These are phyloP conservation scores for Peniophora sp. DNA, from an alignment of 1,284 basidiomycete genomes.

Conservation along the genomic window DNA sequence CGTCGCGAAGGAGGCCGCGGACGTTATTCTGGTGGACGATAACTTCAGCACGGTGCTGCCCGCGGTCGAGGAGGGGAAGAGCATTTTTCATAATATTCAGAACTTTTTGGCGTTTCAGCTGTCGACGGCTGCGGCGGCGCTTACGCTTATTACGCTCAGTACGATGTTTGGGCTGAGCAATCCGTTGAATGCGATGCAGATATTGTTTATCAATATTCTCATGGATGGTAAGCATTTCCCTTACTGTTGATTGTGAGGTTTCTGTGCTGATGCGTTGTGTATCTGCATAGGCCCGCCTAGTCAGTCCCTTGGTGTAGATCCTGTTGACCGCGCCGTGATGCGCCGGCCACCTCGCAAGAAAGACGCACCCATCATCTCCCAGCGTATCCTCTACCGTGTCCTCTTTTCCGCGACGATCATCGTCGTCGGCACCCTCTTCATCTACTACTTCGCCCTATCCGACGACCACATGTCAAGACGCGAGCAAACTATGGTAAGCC, in stretches of 20 bases:
- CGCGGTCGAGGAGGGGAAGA: slow-evolving; percentile 96
- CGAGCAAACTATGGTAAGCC: slow-evolving; percentile 89
- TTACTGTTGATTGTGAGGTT: slow-evolving; percentile 1
- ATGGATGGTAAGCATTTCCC: slow-evolving; percentile 75
- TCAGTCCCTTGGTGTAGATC: slow-evolving; percentile 94
- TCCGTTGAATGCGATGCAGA: slow-evolving; percentile 97
- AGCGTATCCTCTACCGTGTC: slow-evolving; percentile 69
- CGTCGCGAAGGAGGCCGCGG: slow-evolving; percentile 96
- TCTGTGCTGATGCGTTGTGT: background rate
- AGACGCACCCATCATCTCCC: slow-evolving; percentile 81
- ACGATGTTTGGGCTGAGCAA: slow-evolving; percentile 86
- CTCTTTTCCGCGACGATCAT: slow-evolving; percentile 89
- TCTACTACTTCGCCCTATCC: slow-evolving; percentile 78
- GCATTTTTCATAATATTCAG: slow-evolving; percentile 98
- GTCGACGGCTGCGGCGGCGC: slow-evolving; percentile 90
- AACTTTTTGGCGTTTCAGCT: slow-evolving; percentile 97
- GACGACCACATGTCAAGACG: slow-evolving; percentile 77
- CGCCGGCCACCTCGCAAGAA: slow-evolving; percentile 82
- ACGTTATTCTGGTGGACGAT: slow-evolving; percentile 95
- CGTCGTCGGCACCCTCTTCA: slow-evolving; percentile 80
- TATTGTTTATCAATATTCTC: slow-evolving; percentile 96
- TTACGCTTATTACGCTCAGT: slow-evolving; percentile 91
- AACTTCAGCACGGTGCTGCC: slow-evolving; percentile 93
- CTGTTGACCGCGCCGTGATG: slow-evolving; percentile 89
- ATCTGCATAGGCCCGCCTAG: slow-evolving; percentile 72